Evolutionary conservation across 2,329 filamentous ascomycete genomes (phyloP).

Genomic region (Colletotrichum spaethianum): DNA sequence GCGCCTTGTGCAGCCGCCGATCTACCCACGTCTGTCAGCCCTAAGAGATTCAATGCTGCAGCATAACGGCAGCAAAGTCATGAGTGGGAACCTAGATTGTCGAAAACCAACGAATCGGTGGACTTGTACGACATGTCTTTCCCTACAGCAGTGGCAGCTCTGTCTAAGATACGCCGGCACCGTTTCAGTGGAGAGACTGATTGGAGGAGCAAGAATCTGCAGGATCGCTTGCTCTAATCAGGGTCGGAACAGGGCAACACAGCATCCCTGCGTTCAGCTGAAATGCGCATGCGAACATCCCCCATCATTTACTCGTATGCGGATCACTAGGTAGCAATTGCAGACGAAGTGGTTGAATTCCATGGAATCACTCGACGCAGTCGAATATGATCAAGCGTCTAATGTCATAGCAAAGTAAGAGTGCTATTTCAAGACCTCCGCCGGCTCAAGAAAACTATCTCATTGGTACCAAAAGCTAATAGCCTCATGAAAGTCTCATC

Average conservation of each 20-base stretch:
- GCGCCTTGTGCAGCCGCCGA: conserved; percentile 19
- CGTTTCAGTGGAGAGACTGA: too few species aligned
- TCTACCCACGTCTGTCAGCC: conserved; percentile 28
- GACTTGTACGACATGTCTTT: not conserved
- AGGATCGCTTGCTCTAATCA: not conserved
- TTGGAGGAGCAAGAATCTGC: not conserved
- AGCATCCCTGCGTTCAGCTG: not conserved
- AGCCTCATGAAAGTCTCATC: not conserved
- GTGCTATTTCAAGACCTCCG: not conserved
- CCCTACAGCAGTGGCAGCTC: not conserved
- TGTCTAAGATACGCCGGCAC: not conserved
- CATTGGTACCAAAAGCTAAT: not conserved
- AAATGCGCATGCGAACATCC: too few species aligned
- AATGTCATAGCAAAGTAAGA: not conserved
- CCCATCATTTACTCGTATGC: not conserved
- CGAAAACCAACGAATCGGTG: conserved; percentile 16
- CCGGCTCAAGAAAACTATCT: not conserved
- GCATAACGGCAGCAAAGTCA: not conserved
- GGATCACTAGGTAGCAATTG: not conserved
- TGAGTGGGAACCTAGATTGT: not conserved
- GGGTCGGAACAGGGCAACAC: not conserved
- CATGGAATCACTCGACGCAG: not conserved
- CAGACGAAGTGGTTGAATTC: not conserved
- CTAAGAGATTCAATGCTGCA: not conserved
- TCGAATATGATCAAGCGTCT: not conserved